A percentile compares a stretch with the other conserved stretches of the same genome.
Evolutionary conservation across 2,329 filamentous ascomycete species (phyloP).

Genomic region (Alternaria conjuncta): DNA sequence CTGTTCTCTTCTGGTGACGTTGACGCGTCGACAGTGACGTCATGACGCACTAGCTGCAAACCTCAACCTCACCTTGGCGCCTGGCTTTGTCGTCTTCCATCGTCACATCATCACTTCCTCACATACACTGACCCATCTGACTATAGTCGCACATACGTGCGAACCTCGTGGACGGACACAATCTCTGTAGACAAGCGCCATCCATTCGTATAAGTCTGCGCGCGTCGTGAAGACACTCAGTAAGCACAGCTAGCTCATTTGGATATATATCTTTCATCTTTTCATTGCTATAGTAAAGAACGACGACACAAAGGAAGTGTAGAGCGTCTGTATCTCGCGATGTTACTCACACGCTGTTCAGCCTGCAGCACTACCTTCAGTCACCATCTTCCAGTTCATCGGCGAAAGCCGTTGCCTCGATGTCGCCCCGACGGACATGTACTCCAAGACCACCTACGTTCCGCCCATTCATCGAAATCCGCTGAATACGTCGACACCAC

Average conservation of each 20-base stretch:
- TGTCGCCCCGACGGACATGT: neutral
- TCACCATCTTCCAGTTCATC: neutral
- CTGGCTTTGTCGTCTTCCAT: neutral
- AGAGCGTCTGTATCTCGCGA: neutral
- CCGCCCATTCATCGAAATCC: neutral
- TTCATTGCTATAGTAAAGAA: neutral
- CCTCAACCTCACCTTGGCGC: neutral
- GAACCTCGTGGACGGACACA: neutral
- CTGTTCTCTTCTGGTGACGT: too few relatives aligned
- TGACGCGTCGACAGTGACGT: neutral
- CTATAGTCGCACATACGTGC: neutral
- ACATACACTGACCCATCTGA: neutral
- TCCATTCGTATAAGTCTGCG: neutral
- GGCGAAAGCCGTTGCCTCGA: neutral
- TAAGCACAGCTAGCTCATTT: neutral
- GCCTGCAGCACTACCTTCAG: neutral
- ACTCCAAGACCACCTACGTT: neutral
- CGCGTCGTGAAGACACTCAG: neutral
- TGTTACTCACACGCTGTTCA: fast-evolving
- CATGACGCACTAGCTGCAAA: neutral
- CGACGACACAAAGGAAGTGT: too few relatives aligned
- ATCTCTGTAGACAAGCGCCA: neutral
- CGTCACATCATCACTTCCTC: neutral
- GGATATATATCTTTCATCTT: neutral
- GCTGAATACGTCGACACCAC: neutral